A percentile compares a stretch with the other conserved stretches of the same genome.
phyloP scores from a whole-genome alignment of 2,329 filamentous ascomycete genomes.

The Cladosporium sp. region DNA sequence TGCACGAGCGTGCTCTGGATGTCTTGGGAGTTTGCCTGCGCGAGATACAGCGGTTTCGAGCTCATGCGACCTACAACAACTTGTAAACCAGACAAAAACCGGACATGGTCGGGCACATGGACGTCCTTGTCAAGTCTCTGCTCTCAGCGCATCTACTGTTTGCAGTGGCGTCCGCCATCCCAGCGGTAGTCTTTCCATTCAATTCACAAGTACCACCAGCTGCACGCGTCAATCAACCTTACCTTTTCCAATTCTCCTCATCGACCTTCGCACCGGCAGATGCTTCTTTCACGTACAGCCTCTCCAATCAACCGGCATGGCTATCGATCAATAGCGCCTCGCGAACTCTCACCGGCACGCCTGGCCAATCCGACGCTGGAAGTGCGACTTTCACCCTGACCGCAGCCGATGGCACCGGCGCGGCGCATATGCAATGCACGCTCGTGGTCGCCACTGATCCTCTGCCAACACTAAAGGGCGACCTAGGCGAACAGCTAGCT shows the following conservation, averaged over 20 bases:
- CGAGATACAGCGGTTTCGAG: neutral
- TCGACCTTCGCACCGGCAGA: constrained; percentile 66
- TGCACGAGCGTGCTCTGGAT: constrained; percentile 6
- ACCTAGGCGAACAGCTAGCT: constrained; percentile 56
- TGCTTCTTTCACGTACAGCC: constrained; percentile 59
- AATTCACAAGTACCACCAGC: constrained; percentile 82
- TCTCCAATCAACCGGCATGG: constrained; percentile 67
- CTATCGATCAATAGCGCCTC: constrained; percentile 63
- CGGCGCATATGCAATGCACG: constrained; percentile 61
- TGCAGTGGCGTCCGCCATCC: constrained; percentile 21
- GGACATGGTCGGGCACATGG: constrained; percentile 8
- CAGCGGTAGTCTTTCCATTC: constrained; percentile 61
- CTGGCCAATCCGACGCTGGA: constrained; percentile 54
- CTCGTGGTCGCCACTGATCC: constrained; percentile 62
- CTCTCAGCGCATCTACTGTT: neutral
- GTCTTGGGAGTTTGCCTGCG: neutral
- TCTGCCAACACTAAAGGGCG: constrained; percentile 52
- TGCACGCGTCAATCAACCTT: constrained; percentile 63
- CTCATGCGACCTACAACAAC: constrained; percentile 1
- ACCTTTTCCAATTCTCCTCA: constrained; percentile 66
- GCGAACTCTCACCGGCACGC: constrained; percentile 68
- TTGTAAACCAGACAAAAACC: neutral
- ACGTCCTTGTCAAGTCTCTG: neutral
- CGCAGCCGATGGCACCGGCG: constrained; percentile 64
- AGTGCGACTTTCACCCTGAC: constrained; percentile 61